Conservation (phyloP, 495 filamentous ascomycete species). For the Achaetomiella virescens region DNA sequence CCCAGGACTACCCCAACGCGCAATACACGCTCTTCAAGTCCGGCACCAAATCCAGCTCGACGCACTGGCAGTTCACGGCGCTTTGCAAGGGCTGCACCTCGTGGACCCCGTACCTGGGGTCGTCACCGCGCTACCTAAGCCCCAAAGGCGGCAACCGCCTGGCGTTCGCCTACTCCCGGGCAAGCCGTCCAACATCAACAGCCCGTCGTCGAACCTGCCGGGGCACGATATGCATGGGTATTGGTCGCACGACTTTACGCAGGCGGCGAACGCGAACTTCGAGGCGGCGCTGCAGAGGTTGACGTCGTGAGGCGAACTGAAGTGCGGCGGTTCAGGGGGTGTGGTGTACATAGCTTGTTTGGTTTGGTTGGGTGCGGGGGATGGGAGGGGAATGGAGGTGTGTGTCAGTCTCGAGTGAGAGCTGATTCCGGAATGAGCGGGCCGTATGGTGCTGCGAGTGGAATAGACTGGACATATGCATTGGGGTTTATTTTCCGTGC, state of each 20-base stretch:
- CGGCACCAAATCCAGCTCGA: constrained; percentile 35
- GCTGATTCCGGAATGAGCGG: no score
- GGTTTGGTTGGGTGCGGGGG: no score
- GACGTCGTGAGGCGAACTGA: background rate
- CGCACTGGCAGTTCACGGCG: constrained; percentile 42
- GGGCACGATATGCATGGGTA: constrained; percentile 39
- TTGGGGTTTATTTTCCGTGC: no score
- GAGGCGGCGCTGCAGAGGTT: constrained; percentile 25
- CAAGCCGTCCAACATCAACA: constrained; percentile 27
- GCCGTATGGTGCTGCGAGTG: no score
- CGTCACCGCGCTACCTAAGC: constrained; percentile 27
- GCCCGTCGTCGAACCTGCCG: constrained; percentile 26
- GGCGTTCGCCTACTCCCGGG: constrained; percentile 38
- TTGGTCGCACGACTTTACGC: constrained; percentile 39
- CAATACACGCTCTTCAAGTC: constrained; percentile 29
- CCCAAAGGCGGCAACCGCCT: constrained; percentile 35
- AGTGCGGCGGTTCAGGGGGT: background rate
- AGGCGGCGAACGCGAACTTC: constrained; percentile 35
- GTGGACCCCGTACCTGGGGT: constrained; percentile 25
- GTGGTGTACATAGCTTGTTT: background rate
- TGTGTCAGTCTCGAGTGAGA: no score
- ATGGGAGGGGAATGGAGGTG: no score
- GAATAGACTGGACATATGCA: no score
- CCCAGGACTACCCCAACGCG: constrained; percentile 27
- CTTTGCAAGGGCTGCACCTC: constrained; percentile 39